Conservation (phyloP, 768 basidiomycete genomes). For the Paxillus ammoniavirescens region DNA sequence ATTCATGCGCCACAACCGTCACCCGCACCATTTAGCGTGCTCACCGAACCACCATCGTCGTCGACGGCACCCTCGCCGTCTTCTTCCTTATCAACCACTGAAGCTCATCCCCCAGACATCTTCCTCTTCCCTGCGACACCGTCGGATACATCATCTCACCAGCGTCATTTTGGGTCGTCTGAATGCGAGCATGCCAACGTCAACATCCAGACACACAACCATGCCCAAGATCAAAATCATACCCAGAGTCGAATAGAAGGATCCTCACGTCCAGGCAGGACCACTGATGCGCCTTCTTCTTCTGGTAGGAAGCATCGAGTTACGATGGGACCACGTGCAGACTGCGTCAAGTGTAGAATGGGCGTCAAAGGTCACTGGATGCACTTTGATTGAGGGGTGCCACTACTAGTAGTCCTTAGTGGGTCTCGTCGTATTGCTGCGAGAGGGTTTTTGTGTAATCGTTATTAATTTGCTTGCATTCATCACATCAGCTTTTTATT, state of each 20-base stretch:
- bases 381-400: slow-evolving; percentile 49
- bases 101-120: slow-evolving; percentile 25
- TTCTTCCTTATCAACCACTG: slow-evolving; percentile 6
- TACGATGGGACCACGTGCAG: slow-evolving; percentile 70
- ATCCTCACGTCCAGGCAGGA: slow-evolving; percentile 15
- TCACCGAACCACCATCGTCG: slow-evolving; percentile 22
- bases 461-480: neutral
- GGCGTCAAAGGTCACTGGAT: slow-evolving; percentile 72
- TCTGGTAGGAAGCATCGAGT: slow-evolving; percentile 45
- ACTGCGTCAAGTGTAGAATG: slow-evolving; percentile 64
- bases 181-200: slow-evolving; percentile 5
- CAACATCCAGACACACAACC: slow-evolving; percentile 1
- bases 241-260: slow-evolving; percentile 14
- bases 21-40: slow-evolving; percentile 26
- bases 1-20: slow-evolving; percentile 8
- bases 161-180: slow-evolving; percentile 9
- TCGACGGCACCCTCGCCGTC: slow-evolving; percentile 18
- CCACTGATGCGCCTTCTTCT: slow-evolving; percentile 11
- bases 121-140: slow-evolving; percentile 28
- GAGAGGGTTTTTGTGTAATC: neutral
- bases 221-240: slow-evolving; percentile 1
- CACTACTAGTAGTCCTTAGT: neutral
- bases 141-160: slow-evolving; percentile 16
- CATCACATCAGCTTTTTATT: neutral
- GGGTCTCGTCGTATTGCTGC: neutral